phyloP scores from a whole-genome alignment of 306 rosid species.

The Mimosa pudica region DNA sequence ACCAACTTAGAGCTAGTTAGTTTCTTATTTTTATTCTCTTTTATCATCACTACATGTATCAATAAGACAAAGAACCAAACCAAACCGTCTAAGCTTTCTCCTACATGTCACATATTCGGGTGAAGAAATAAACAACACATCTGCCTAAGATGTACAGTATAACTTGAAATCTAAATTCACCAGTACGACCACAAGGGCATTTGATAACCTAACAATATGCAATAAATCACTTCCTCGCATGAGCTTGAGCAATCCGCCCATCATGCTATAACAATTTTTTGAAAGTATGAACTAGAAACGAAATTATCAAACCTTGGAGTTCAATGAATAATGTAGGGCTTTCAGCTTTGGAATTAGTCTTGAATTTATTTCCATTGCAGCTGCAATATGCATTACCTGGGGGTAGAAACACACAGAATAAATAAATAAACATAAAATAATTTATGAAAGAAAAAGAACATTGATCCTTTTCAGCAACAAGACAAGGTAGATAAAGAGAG shows the following conservation, averaged over 20 bases:
- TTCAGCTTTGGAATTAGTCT: slow-evolving; percentile 82
- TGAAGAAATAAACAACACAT: neutral
- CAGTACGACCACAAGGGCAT: neutral
- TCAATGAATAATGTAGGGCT: slow-evolving; percentile 65
- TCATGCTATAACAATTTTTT: neutral
- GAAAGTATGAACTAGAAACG: slow-evolving; percentile 24
- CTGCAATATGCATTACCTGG: slow-evolving; percentile 99
- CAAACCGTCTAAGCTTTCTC: slow-evolving; percentile 14
- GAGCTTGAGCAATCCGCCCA: slow-evolving; percentile 15
- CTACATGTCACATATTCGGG: slow-evolving; percentile 15
- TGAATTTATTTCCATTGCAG: slow-evolving; percentile 80
- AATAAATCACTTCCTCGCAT: neutral
- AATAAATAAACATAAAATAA: slow-evolving; percentile 4
- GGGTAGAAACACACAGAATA: neutral
- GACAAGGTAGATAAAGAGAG: slow-evolving; percentile 10
- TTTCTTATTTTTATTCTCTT: neutral
- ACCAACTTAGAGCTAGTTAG: neutral
- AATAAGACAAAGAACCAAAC: slow-evolving; percentile 10
- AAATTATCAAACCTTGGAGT: slow-evolving; percentile 67
- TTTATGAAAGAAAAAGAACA: neutral
- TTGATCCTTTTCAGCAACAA: slow-evolving; percentile 18
- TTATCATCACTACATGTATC: neutral
- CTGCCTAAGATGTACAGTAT: neutral
- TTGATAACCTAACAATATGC: neutral
- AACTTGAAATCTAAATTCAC: slow-evolving; percentile 23